These are phyloP conservation scores for Claviceps maximensis DNA, from an alignment of 2,329 filamentous ascomycete species.

Conservation along the genomic window DNA sequence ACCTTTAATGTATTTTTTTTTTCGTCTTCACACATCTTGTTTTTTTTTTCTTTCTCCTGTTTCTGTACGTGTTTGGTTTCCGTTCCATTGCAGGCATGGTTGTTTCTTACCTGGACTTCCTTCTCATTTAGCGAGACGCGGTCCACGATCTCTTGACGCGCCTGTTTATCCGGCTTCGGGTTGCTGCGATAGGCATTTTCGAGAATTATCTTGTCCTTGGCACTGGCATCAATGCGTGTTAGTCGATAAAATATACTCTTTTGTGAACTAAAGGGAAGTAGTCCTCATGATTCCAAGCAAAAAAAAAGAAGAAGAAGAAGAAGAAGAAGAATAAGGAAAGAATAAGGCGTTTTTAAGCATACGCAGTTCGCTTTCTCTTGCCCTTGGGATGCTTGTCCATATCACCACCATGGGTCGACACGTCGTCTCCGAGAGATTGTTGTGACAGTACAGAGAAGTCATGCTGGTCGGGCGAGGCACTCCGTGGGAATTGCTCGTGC, in stretches of 20 bases:
- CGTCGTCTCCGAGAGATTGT: constrained; percentile 5
- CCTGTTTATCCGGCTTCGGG: constrained; percentile 81
- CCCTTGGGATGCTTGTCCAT: constrained; percentile 39
- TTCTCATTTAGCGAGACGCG: constrained; percentile 86
- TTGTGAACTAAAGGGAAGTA: background rate
- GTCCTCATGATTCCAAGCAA: background rate
- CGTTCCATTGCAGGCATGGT: background rate
- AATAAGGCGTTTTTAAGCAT: constrained; percentile 19
- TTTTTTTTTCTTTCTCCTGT: background rate
- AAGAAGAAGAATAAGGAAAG: background rate
- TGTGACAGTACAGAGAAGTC: constrained; percentile 10
- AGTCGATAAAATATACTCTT: background rate
- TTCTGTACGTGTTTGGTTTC: background rate
- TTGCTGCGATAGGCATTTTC: constrained; percentile 77
- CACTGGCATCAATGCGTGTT: constrained; percentile 32
- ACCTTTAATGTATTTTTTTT: background rate
- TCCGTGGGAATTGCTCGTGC: constrained; percentile 13
- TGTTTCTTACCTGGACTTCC: constrained; percentile 73
- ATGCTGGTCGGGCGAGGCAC: constrained; percentile 13
- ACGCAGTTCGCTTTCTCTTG: constrained; percentile 52
- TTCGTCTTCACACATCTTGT: background rate
- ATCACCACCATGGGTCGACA: constrained; percentile 7
- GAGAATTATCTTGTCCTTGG: constrained; percentile 77
- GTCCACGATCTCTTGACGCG: constrained; percentile 71
- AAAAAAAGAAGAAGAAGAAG: background rate